These are phyloP conservation scores for Verticillium longisporum DNA, from an alignment of 2,329 filamentous ascomycete genomes.

Conservation along the genomic window DNA sequence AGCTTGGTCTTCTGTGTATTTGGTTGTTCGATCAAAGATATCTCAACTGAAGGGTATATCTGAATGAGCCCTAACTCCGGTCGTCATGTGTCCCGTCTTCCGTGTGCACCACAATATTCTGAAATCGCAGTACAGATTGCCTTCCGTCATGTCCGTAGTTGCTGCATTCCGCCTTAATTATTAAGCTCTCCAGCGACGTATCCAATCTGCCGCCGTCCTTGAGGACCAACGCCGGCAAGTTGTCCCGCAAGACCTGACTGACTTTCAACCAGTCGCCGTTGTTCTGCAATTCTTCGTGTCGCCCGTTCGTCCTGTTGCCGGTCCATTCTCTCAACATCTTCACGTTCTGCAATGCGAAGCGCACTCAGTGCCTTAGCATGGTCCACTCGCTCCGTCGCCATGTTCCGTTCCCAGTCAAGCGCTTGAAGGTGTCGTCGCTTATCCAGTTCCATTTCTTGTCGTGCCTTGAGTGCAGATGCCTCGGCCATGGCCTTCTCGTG, in stretches of 20 bases:
- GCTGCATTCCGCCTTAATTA: not conserved
- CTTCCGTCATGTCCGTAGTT: slow-evolving; percentile 14
- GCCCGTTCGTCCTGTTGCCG: slow-evolving; percentile 36
- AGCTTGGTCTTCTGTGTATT: not conserved
- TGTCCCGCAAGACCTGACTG: slow-evolving; percentile 30
- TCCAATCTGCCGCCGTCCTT: slow-evolving; percentile 45
- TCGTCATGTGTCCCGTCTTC: not conserved
- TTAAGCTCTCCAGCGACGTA: slow-evolving; percentile 46
- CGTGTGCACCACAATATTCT: not conserved
- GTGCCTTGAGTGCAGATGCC: slow-evolving; percentile 34
- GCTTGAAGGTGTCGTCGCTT: slow-evolving; percentile 32
- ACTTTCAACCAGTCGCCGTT: slow-evolving; percentile 42
- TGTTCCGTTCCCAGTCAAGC: slow-evolving; percentile 41
- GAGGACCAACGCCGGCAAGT: slow-evolving; percentile 21
- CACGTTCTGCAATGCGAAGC: slow-evolving; percentile 41
- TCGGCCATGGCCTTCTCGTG: slow-evolving; percentile 42
- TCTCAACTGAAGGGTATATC: not conserved
- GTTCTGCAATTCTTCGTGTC: slow-evolving; percentile 38
- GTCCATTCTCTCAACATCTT: slow-evolving; percentile 44
- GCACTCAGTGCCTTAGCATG: slow-evolving; percentile 43
- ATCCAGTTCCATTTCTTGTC: slow-evolving; percentile 39
- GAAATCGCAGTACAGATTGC: not conserved
- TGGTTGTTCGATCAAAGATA: not conserved
- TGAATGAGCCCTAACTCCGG: not conserved
- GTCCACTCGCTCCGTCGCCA: slow-evolving; percentile 37